These are phyloP conservation scores for Closterium sp. DNA, from an alignment of 139 green algal genomes.

Conservation along the genomic window DNA sequence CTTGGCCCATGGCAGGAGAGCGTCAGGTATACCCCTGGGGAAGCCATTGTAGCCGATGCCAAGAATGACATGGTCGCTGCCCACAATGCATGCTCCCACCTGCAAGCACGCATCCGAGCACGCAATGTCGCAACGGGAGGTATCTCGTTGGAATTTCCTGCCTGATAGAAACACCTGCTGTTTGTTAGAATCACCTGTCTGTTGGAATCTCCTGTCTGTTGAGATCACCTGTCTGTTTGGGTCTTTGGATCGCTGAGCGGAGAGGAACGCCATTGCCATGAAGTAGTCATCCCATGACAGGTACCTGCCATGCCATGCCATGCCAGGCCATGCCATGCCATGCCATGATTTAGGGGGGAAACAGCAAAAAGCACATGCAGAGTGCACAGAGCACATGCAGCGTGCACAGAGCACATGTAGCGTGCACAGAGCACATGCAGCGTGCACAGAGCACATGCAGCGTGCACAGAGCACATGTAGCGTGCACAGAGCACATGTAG, in stretches of 20 bases:
- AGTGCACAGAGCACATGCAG: no score
- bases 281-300: constrained; percentile 99
- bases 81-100: constrained; percentile 59
- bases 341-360: background rate
- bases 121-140: no score
- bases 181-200: background rate
- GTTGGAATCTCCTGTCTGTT: constrained; percentile 74
- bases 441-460: no score
- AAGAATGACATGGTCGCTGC: constrained; percentile 83
- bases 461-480: background rate
- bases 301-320: constrained; percentile 55
- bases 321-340: constrained; percentile 18
- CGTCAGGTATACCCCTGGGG: constrained; percentile 86
- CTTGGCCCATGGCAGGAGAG: constrained; percentile 87
- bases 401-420: no score
- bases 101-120: constrained; percentile 4
- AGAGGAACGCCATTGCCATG: constrained; percentile 95
- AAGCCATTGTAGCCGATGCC: constrained; percentile 99
- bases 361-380: background rate
- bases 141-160: background rate
- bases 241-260: constrained; percentile 90
- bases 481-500: no score
- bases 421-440: background rate
- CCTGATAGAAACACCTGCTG: background rate
- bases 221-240: constrained; percentile 86